Evolutionary conservation across 164 flowering plant genomes (phyloP).

Genomic region (Aristolochia californica): DNA sequence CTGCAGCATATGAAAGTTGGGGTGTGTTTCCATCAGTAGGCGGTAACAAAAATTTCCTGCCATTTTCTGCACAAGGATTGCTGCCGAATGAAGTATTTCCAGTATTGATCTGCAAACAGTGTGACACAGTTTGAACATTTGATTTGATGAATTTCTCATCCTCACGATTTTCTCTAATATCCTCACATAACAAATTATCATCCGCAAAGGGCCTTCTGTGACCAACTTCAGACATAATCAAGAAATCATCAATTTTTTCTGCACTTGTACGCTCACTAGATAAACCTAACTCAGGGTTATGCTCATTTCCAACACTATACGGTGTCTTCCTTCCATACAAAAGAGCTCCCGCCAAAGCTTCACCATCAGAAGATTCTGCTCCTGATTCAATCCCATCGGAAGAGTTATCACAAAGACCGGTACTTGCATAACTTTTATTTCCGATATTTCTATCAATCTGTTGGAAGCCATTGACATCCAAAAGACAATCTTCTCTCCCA

Average conservation of each 20-base stretch:
- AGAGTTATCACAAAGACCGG: conserved; percentile 2
- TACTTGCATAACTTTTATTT: conserved; percentile 4
- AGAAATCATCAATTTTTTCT: conserved; percentile 2
- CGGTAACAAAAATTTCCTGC: not conserved
- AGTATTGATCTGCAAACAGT: conserved; percentile 1
- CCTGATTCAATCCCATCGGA: not conserved
- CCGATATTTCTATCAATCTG: conserved; percentile 16
- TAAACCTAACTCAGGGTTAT: not conserved
- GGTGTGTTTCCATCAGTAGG: conserved; percentile 1
- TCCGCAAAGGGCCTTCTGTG: not conserved
- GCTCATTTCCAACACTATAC: not conserved
- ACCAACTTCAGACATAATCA: not conserved
- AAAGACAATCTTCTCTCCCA: conserved; percentile 19
- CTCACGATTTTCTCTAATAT: not conserved
- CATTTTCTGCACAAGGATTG: conserved; percentile 1
- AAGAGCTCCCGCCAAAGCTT: not conserved
- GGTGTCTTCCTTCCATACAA: not conserved
- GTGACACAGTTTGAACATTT: not conserved
- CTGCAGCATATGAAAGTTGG: not conserved
- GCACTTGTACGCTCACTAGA: not conserved
- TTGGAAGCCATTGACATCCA: conserved; percentile 31
- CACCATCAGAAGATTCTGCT: conserved; percentile 2
- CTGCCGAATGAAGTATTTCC: not conserved
- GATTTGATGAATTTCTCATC: not conserved
- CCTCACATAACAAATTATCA: not conserved